A percentile compares a stretch with the other conserved stretches of the same genome.
These are phyloP conservation scores for Macrophomina tecta DNA, from an alignment of 2,329 filamentous ascomycete genomes.

Conservation along the genomic window DNA sequence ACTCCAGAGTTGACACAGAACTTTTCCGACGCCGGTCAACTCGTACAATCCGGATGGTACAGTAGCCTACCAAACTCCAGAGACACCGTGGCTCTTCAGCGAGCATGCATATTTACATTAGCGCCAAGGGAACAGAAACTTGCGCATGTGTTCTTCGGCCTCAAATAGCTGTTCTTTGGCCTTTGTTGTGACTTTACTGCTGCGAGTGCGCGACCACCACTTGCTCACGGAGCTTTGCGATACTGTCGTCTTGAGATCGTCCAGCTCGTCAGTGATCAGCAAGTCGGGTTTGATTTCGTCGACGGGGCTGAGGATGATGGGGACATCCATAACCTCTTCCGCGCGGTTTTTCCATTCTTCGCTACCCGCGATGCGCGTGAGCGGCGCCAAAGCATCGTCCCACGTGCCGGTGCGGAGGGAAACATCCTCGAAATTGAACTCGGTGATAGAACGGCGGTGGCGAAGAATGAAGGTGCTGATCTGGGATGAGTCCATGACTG, in stretches of 20 bases:
- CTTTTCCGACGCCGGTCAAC: slow-evolving; percentile 12
- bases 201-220: slow-evolving; percentile 39
- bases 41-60: slow-evolving; percentile 12
- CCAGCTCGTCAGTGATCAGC: slow-evolving; percentile 39
- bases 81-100: slow-evolving; percentile 19
- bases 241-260: slow-evolving; percentile 35
- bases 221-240: slow-evolving; percentile 37
- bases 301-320: slow-evolving; percentile 45
- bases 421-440: slow-evolving; percentile 82
- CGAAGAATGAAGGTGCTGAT: slow-evolving; percentile 70
- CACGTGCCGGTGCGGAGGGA: slow-evolving; percentile 73
- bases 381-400: slow-evolving; percentile 80
- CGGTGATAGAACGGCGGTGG: slow-evolving; percentile 71
- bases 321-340: slow-evolving; percentile 46
- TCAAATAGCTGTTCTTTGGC: slow-evolving; percentile 45
- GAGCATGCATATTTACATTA: slow-evolving; percentile 32
- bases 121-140: slow-evolving; percentile 43
- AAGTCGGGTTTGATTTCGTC: slow-evolving; percentile 40
- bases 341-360: slow-evolving; percentile 45
- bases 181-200: slow-evolving; percentile 29
- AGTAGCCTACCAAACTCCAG: slow-evolving; percentile 20
- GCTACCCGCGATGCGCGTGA: slow-evolving; percentile 57
- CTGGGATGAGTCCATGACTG: slow-evolving; percentile 72
- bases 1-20: slow-evolving; percentile 8
- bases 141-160: slow-evolving; percentile 44